A percentile compares a stretch with the other conserved stretches of the same genome.
Evolutionary conservation across 106 monocot genomes (phyloP).

Genomic region (Triglochin maritima): DNA sequence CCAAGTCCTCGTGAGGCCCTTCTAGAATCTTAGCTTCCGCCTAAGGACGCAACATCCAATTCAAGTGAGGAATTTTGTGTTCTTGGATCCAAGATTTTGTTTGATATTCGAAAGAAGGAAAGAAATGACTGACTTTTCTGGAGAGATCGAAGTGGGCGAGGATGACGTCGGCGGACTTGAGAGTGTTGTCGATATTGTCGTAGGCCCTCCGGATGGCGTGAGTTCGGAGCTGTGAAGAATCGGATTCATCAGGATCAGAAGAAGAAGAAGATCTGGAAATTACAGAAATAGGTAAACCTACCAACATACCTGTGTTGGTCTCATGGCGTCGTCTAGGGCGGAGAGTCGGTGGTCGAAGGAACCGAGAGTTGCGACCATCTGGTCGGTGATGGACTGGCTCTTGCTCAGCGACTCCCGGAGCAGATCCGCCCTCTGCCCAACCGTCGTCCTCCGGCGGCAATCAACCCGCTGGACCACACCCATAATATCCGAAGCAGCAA

Average conservation of each 20-base stretch:
- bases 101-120: not conserved
- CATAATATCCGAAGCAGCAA: too few species aligned
- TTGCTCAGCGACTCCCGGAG: conserved; percentile 9
- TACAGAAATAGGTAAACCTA: not conserved
- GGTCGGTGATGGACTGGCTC: conserved; percentile 13
- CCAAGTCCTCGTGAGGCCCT: conserved; percentile 35
- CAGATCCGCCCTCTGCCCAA: not conserved
- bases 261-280: not conserved
- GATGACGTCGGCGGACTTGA: conserved; percentile 25
- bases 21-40: conserved; percentile 30
- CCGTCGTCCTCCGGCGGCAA: too few species aligned
- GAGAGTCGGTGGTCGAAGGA: conserved; percentile 72
- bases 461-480: too few species aligned
- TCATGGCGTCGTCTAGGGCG: conserved; percentile 56
- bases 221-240: conserved; percentile 20
- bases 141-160: conserved; percentile 20
- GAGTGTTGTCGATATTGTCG: conserved; percentile 22
- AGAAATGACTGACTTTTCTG: conserved; percentile 14
- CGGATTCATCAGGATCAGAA: not conserved
- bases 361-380: conserved; percentile 49
- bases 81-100: not conserved
- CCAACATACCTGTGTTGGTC: conserved; percentile 43
- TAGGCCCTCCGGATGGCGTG: conserved; percentile 15
- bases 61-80: too few species aligned
- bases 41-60: conserved; percentile 7